A percentile compares a stretch with the other conserved stretches of the same genome.
Evolutionary conservation across 805 yeast genomes (phyloP).

Genomic region (Komagataella mondaviorum): DNA sequence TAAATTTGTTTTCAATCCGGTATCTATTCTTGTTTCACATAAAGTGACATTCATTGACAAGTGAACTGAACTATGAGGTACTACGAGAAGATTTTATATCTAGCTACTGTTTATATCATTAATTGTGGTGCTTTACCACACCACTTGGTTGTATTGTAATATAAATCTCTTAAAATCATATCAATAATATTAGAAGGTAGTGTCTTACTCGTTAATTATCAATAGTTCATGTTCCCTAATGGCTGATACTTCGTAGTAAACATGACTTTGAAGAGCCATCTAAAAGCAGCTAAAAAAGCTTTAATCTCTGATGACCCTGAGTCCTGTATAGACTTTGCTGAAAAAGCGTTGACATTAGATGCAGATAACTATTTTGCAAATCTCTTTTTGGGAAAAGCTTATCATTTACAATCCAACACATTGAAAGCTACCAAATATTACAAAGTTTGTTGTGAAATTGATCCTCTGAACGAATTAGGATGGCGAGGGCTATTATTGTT

Average conservation of each 20-base stretch:
- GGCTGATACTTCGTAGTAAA: not conserved
- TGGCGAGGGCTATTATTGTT: conserved; percentile 72
- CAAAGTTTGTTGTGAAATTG: conserved; percentile 31
- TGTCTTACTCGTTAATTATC: not conserved
- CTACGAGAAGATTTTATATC: too few species aligned
- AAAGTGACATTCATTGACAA: not conserved
- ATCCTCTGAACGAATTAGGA: conserved; percentile 42
- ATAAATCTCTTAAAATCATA: too few species aligned
- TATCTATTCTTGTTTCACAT: not conserved
- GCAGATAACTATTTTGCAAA: conserved; percentile 48
- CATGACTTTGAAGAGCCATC: conserved; percentile 7
- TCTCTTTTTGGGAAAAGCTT: conserved; percentile 61
- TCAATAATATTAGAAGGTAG: not conserved
- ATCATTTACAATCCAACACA: conserved; percentile 27
- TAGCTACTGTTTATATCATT: too few species aligned
- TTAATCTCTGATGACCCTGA: conserved; percentile 46
- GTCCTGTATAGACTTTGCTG: conserved; percentile 41
- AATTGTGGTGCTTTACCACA: too few species aligned
- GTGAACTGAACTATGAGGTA: not conserved
- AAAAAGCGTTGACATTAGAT: conserved; percentile 44
- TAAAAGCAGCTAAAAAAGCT: conserved; percentile 38
- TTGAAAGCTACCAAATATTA: conserved; percentile 29
- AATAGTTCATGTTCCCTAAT: not conserved
- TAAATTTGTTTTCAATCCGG: not conserved
- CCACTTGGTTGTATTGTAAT: too few species aligned